These are phyloP conservation scores for Pharnaceum exiguum DNA, from an alignment of 148 eudicot species.

Conservation along the genomic window DNA sequence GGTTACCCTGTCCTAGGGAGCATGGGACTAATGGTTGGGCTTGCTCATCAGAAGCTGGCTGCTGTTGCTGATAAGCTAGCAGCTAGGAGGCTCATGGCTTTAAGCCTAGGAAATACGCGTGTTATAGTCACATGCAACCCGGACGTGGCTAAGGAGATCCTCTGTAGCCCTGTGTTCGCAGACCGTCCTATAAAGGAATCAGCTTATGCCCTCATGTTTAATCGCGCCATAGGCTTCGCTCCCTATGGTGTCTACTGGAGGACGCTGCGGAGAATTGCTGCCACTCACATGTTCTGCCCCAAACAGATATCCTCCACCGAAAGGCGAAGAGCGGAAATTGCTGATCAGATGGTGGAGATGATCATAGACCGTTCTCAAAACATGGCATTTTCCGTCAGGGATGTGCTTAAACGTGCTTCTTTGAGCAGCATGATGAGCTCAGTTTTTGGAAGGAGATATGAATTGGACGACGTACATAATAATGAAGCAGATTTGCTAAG, in stretches of 20 bases:
- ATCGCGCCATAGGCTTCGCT: constrained; percentile 73
- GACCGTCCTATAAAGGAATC: constrained; percentile 71
- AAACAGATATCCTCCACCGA: constrained; percentile 32
- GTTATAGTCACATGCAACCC: constrained; percentile 52
- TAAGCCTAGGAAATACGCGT: constrained; percentile 62
- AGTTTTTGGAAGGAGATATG: constrained; percentile 49
- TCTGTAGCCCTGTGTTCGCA: constrained; percentile 39
- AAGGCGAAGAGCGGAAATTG: constrained; percentile 33
- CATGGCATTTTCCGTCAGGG: constrained; percentile 31
- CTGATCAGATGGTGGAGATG: constrained; percentile 17
- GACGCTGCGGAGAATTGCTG: constrained; percentile 42
- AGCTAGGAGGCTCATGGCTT: constrained; percentile 55
- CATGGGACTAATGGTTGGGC: constrained; percentile 44
- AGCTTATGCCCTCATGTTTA: constrained; percentile 59
- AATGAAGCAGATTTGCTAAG: constrained; percentile 38
- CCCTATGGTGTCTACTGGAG: constrained; percentile 69
- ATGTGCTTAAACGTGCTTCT: constrained; percentile 44
- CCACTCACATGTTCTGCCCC: constrained; percentile 54
- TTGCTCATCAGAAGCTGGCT: constrained; percentile 56
- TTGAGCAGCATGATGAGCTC: constrained; percentile 61
- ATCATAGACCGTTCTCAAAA: constrained; percentile 3
- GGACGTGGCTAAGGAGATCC: constrained; percentile 52
- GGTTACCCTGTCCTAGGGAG: constrained; percentile 63
- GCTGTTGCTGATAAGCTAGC: constrained; percentile 19
- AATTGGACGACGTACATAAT: constrained; percentile 2